A percentile compares a stretch with the other conserved stretches of the same genome.
These are phyloP conservation scores for Thoreauomyces humboldtii DNA, from an alignment of 192 early-diverging fungal genomes.

Conservation along the genomic window DNA sequence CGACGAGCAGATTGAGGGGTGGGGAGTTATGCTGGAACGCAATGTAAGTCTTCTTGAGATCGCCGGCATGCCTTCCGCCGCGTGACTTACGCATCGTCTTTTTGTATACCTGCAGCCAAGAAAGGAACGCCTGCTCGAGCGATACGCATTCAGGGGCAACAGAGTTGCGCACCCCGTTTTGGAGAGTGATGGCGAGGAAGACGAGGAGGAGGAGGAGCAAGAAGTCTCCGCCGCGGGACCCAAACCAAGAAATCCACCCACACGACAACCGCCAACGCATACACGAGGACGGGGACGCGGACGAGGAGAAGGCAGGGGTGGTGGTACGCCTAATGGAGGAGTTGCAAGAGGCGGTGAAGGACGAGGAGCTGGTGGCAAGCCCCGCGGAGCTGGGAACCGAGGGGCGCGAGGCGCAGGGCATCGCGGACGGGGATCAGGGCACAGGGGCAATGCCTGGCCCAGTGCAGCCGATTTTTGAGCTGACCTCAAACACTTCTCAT, in stretches of 20 bases:
- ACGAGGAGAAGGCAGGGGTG: slow-evolving; percentile 15
- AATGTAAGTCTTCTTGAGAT: slow-evolving; percentile 58
- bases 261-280: neutral
- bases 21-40: slow-evolving; percentile 82
- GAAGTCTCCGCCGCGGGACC: neutral
- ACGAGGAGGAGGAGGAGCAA: slow-evolving; percentile 14
- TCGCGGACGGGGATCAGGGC: slow-evolving; percentile 12
- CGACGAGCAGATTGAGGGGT: slow-evolving; percentile 92
- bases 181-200: neutral
- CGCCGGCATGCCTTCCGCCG: neutral
- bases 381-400: neutral
- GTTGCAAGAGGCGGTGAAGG: slow-evolving; percentile 7
- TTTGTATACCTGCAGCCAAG: slow-evolving; percentile 48
- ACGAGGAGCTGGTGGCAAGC: slow-evolving; percentile 2
- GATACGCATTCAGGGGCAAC: slow-evolving; percentile 60
- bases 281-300: no score
- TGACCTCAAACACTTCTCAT: no score
- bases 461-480: no score
- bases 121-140: slow-evolving; percentile 58
- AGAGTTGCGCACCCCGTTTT: slow-evolving; percentile 19
- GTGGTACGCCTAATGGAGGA: slow-evolving; percentile 9
- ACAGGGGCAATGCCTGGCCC: neutral
- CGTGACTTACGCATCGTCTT: neutral
- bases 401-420: slow-evolving; percentile 15
- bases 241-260: neutral